phyloP scores from a whole-genome alignment of 2,329 filamentous ascomycete genomes.

The Aspergillus sp. region DNA sequence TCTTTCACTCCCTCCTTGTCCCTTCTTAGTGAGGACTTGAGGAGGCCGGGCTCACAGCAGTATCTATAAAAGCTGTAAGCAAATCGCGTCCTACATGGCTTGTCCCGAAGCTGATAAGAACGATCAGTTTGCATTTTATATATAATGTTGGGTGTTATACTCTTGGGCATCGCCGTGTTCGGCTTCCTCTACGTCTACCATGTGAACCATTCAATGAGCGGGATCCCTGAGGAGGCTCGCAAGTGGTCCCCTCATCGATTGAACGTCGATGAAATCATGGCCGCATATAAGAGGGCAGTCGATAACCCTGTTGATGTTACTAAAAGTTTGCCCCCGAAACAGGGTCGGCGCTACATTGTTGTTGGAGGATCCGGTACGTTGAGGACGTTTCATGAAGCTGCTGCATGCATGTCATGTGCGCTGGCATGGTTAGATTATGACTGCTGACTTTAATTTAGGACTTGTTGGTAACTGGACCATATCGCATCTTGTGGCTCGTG shows the following conservation, averaged over 20 bases:
- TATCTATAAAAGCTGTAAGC: neutral
- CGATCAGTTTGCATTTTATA: slow-evolving; percentile 6
- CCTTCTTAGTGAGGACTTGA: neutral
- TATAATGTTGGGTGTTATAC: slow-evolving; percentile 13
- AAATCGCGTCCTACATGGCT: neutral
- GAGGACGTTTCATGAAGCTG: neutral
- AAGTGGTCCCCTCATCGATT: slow-evolving; percentile 30
- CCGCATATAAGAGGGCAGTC: slow-evolving; percentile 30
- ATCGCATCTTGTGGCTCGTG: slow-evolving; percentile 54
- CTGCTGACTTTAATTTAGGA: slow-evolving; percentile 34
- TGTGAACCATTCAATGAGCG: slow-evolving; percentile 30
- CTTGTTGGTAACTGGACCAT: slow-evolving; percentile 58
- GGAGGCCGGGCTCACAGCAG: neutral
- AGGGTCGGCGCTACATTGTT: slow-evolving; percentile 39
- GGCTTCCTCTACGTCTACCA: slow-evolving; percentile 28
- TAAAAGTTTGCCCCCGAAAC: slow-evolving; percentile 37
- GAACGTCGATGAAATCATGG: slow-evolving; percentile 35
- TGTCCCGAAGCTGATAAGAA: neutral
- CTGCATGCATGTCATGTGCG: neutral
- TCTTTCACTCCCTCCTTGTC: neutral
- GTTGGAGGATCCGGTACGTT: slow-evolving; percentile 40
- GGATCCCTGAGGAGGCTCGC: slow-evolving; percentile 28
- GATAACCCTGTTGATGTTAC: slow-evolving; percentile 32
- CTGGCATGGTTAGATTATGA: neutral
- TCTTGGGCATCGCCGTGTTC: slow-evolving; percentile 14